A percentile compares a stretch with the other conserved stretches of the same genome.
Conservation (phyloP, 1,284 basidiomycete genomes). For the Sporisorium sorghi region DNA sequence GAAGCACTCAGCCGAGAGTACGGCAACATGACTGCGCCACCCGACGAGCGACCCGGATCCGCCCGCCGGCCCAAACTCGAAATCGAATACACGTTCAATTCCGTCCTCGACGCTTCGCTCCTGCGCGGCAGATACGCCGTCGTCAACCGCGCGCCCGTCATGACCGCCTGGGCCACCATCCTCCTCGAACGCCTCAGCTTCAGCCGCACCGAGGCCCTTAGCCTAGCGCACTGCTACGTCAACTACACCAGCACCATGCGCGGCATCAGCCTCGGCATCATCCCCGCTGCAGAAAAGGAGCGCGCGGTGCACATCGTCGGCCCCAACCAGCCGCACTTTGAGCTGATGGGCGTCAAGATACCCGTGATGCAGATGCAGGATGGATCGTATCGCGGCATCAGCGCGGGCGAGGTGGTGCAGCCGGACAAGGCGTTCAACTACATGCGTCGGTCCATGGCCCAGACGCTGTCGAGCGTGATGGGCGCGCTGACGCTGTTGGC, state of each 20-base stretch:
- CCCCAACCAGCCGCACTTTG: conserved; percentile 89
- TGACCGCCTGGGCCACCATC: conserved; percentile 90
- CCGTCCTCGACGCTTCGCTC: conserved; percentile 44
- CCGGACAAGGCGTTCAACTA: conserved; percentile 74
- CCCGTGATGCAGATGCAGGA: conserved; percentile 80
- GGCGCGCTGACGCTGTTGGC: conserved; percentile 64
- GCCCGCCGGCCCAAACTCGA: conserved; percentile 18
- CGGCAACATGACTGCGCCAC: conserved; percentile 44
- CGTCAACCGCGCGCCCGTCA: conserved; percentile 90
- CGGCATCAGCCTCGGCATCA: conserved; percentile 42
- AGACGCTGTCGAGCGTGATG: conserved; percentile 62
- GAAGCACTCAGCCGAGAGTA: conserved; percentile 53
- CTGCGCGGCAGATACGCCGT: conserved; percentile 74
- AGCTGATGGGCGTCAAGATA: conserved; percentile 88
- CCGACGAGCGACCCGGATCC: conserved; percentile 14
- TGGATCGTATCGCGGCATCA: conserved; percentile 84
- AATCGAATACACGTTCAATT: conserved; percentile 55
- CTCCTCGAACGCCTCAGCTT: conserved; percentile 89
- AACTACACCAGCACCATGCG: conserved; percentile 78
- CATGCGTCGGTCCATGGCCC: conserved; percentile 59
- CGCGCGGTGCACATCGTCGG: conserved; percentile 73
- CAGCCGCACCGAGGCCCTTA: conserved; percentile 85
- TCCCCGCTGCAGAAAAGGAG: conserved; percentile 31
- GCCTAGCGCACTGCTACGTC: conserved; percentile 89
- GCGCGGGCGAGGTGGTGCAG: conserved; percentile 77